phyloP scores from a whole-genome alignment of 2,329 filamentous ascomycete species.

The Trichoderma arundinaceum region DNA sequence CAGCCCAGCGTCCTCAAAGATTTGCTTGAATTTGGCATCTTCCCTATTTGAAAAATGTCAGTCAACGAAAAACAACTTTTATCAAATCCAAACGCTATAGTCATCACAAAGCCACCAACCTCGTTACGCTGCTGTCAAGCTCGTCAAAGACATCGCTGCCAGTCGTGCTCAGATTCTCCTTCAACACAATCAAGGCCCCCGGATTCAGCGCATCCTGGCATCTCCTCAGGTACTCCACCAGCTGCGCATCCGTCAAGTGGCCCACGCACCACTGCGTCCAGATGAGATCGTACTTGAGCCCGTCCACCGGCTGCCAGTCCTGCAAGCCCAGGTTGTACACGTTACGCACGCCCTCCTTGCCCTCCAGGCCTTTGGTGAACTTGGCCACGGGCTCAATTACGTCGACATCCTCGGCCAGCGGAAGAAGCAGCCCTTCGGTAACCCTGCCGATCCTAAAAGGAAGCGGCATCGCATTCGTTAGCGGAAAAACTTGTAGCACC shows the following conservation, averaged over 20 bases:
- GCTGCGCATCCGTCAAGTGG: conserved; percentile 75
- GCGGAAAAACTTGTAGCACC: neutral
- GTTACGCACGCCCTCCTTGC: conserved; percentile 61
- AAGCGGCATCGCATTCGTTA: neutral
- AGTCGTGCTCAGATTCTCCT: conserved; percentile 72
- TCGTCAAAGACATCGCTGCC: conserved; percentile 74
- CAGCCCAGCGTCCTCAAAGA: conserved; percentile 74
- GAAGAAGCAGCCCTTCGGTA: conserved; percentile 75
- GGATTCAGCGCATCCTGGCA: conserved; percentile 55
- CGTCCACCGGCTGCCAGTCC: conserved; percentile 62
- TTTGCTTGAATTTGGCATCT: conserved; percentile 70
- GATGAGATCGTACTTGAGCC: conserved; percentile 73
- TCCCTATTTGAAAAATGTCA: conserved; percentile 10
- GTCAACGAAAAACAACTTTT: too few relatives aligned
- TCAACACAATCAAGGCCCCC: conserved; percentile 46
- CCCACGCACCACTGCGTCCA: conserved; percentile 93
- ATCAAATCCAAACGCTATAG: too few relatives aligned
- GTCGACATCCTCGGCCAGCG: conserved; percentile 74
- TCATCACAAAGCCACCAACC: conserved; percentile 52
- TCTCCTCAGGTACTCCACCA: conserved; percentile 69
- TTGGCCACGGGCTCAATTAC: conserved; percentile 84
- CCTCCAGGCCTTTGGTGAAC: conserved; percentile 70
- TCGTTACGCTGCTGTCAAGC: conserved; percentile 77
- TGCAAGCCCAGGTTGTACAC: conserved; percentile 78
- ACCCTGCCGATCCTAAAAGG: conserved; percentile 75